Base-by-base conservation (phyloP, 768 basidiomycete genomes). In the Coprinopsis cinerea region DNA sequence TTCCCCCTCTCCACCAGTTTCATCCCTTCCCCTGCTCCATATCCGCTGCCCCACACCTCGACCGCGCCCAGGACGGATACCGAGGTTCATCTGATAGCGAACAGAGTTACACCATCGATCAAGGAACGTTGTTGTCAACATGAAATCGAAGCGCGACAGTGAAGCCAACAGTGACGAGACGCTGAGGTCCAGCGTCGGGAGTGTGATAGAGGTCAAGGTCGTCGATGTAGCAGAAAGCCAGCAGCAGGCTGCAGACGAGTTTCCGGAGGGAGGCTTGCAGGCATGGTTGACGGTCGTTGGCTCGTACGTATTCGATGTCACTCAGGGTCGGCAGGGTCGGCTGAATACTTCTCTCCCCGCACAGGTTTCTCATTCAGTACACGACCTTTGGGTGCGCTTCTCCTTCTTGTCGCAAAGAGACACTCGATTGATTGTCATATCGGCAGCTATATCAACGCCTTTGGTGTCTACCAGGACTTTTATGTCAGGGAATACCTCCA, bases 361-460 rank as follows among this genome's bases (percentile, higher is more conserved):
- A 3, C 41, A 71, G 70, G 17, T 70, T 66, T 50, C 42, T 72
- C 10, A 49, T 68, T 9, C 70, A 73, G 49, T 71, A 70, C 44
- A 62, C 62, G n/a, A 68, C 67, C 17, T 74, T 75, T 53, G 74
- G 74, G 67, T 70, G 47, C 47, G 46, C 39, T 11, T 22, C 25
- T 20, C 3, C 15, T 25, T 13, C 24, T 17, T 11, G 10, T 9
- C 17, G 22, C 14, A 43, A 26, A 48, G 6, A 22, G 28, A 39
- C 13, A 13, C 6, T 48, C 20, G 9, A 15, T 27, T 2, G 47
- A 41, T 32, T 39, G 22, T 28, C 10, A 37, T 27, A 20, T 24
- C 47, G 40, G 22, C 20, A 65, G 64, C 1, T 67, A 67, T 39
- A 61, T 61, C 18, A 62, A 60, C 41, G 55, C 61, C 0, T 67